Evolutionary conservation across 208 protist genomes (phyloP).

Genomic region (Vickermania spadyakhi): DNA sequence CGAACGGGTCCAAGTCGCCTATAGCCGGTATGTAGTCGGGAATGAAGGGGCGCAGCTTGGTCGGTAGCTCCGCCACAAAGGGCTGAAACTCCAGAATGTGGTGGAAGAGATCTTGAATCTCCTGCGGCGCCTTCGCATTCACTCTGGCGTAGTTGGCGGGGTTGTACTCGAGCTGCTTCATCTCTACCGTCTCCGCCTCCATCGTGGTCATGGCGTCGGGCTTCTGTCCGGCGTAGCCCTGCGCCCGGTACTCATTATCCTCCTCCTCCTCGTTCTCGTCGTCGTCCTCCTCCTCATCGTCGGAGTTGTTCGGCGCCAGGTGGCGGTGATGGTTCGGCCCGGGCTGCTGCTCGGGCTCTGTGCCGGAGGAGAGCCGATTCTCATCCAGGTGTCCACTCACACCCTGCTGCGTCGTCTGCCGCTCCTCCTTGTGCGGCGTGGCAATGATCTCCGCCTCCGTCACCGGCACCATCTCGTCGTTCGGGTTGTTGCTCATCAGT

Average conservation of each 20-base stretch:
- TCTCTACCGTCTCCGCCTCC: constrained; percentile 5
- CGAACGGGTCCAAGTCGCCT: constrained; percentile 95
- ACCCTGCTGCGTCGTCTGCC: background rate
- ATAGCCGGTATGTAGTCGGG: constrained; percentile 97
- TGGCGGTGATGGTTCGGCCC: constrained; percentile 14
- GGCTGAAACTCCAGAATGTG: constrained; percentile 93
- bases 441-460: constrained; percentile 33
- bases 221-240: constrained; percentile 48
- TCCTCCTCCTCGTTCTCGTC: constrained; percentile 15
- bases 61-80: constrained; percentile 90
- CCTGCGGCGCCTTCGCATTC: constrained; percentile 73
- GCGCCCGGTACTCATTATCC: constrained; percentile 12
- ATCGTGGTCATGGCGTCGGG: constrained; percentile 24
- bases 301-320: constrained; percentile 7
- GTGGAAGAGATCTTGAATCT: constrained; percentile 96
- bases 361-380: background rate
- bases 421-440: constrained; percentile 23
- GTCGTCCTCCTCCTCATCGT: constrained; percentile 30
- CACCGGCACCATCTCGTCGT: constrained; percentile 80
- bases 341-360: constrained; percentile 9
- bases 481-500: constrained; percentile 75
- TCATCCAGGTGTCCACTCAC: background rate
- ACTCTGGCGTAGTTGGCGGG: constrained; percentile 79
- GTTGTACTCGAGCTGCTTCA: constrained; percentile 66
- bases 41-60: constrained; percentile 95